A percentile compares a stretch with the other conserved stretches of the same genome.
phyloP scores from a whole-genome alignment of 139 green algal genomes.

The Chlorella sp. region DNA sequence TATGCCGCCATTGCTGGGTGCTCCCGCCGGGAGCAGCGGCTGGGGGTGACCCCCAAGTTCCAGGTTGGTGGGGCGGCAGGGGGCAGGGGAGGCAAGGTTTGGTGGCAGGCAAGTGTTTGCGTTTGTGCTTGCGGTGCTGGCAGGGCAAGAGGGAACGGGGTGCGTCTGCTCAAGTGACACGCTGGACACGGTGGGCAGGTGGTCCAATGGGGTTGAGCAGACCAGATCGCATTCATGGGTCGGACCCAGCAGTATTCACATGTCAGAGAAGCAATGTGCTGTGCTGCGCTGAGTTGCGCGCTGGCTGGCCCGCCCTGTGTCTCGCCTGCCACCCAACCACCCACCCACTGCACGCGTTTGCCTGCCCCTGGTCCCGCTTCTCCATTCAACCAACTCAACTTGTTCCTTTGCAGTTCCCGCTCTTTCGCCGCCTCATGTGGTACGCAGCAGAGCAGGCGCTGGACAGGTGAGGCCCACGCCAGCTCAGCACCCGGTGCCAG shows the following conservation, averaged over 20 bases:
- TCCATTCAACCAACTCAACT: no score
- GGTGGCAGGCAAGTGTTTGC: no score
- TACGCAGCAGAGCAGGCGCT: conserved; percentile 39
- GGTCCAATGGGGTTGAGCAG: no score
- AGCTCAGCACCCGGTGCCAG: neutral
- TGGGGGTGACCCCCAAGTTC: conserved; percentile 38
- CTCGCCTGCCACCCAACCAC: neutral
- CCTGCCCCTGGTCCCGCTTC: no score
- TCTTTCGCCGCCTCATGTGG: conserved; percentile 53
- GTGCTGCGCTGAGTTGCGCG: neutral
- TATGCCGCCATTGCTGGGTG: conserved; percentile 28
- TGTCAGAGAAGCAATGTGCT: neutral
- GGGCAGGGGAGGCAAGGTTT: conserved; percentile 2
- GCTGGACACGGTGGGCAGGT: no score
- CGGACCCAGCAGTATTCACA: no score
- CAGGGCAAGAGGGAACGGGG: no score
- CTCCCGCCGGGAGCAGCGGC: conserved; percentile 40
- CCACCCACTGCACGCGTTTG: no score
- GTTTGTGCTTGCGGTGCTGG: no score
- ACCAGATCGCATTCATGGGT: no score
- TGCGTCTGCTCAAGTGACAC: no score
- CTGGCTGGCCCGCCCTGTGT: neutral
- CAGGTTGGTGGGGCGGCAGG: conserved; percentile 11
- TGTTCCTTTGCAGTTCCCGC: conserved; percentile 48
- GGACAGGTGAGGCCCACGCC: neutral